phyloP scores from a whole-genome alignment of 129 eudicot species.

The Helichrysum umbraculigerum region DNA sequence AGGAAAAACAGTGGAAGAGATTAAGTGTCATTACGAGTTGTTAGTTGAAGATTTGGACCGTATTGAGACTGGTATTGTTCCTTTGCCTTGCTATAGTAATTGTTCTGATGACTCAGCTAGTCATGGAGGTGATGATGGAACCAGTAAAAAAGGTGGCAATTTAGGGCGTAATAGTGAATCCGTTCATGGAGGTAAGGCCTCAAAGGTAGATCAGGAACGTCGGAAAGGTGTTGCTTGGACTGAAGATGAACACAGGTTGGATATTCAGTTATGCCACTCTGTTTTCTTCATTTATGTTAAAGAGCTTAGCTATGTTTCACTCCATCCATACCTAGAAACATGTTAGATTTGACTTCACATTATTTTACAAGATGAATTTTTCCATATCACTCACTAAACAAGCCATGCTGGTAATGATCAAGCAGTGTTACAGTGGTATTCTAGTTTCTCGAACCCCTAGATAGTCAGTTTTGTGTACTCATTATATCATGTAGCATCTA shows the following conservation, averaged over 20 bases:
- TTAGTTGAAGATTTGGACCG: conserved; percentile 67
- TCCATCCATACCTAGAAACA: not conserved
- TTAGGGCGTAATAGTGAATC: conserved; percentile 43
- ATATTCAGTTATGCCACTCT: not conserved
- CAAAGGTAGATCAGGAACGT: conserved; percentile 61
- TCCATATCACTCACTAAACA: not conserved
- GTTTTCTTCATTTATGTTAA: not conserved
- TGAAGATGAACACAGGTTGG: conserved; percentile 80
- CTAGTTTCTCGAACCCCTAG: too few species aligned
- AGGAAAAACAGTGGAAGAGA: conserved; percentile 70
- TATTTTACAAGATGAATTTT: not conserved
- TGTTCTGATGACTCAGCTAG: conserved; percentile 38
- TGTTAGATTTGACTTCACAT: not conserved
- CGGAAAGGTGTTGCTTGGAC: conserved; percentile 87
- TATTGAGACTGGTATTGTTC: conserved; percentile 79
- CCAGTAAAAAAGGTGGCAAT: conserved; percentile 55
- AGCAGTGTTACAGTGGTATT: too few species aligned
- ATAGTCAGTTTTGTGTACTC: too few species aligned
- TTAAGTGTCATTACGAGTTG: conserved; percentile 72
- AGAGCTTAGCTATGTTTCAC: not conserved
- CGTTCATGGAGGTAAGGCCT: conserved; percentile 55
- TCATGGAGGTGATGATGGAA: conserved; percentile 45
- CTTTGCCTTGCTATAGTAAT: conserved; percentile 63
- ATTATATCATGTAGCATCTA: too few species aligned
- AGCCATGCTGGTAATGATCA: not conserved